Percentiles rank a stretch among this genome's conserved stretches.
phyloP scores from a whole-genome alignment of 2,329 filamentous ascomycete genomes.

The Cladosporium phlei region DNA sequence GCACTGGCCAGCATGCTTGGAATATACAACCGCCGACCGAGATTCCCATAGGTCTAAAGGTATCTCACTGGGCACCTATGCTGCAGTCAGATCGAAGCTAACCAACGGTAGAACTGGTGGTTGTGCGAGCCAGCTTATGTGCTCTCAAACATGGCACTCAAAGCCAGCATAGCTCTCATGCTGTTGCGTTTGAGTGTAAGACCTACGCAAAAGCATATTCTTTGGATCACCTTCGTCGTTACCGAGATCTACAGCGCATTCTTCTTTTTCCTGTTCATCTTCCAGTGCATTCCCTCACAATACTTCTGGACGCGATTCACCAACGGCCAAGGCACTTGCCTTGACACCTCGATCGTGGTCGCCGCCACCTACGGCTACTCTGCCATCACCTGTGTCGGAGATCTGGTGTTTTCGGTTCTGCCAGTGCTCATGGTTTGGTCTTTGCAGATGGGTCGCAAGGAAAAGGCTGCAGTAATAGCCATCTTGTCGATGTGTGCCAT shows the following conservation, averaged over 20 bases:
- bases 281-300: conserved; percentile 15
- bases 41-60: conserved; percentile 15
- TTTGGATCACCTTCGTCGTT: conserved; percentile 15
- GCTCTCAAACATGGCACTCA: conserved; percentile 21
- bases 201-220: conserved; percentile 9
- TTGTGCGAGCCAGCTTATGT: conserved; percentile 30
- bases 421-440: conserved; percentile 29
- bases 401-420: conserved; percentile 22
- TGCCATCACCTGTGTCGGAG: conserved; percentile 16
- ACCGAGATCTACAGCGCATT: conserved; percentile 16
- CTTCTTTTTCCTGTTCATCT: conserved; percentile 20
- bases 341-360: conserved; percentile 12
- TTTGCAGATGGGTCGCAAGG: conserved; percentile 23
- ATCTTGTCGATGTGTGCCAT: conserved; percentile 31
- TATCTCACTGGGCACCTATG: too few species aligned
- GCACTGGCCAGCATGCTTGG: conserved; percentile 16
- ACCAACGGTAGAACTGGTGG: conserved; percentile 27
- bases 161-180: conserved; percentile 20
- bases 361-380: conserved; percentile 17
- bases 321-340: conserved; percentile 14
- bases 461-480: conserved; percentile 29
- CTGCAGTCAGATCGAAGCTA: neutral
- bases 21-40: conserved; percentile 15
- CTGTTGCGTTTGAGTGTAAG: conserved; percentile 16
- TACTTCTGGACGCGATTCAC: conserved; percentile 20